These are phyloP conservation scores for Nemania sp. DNA, from an alignment of 2,329 filamentous ascomycete genomes.

Conservation along the genomic window DNA sequence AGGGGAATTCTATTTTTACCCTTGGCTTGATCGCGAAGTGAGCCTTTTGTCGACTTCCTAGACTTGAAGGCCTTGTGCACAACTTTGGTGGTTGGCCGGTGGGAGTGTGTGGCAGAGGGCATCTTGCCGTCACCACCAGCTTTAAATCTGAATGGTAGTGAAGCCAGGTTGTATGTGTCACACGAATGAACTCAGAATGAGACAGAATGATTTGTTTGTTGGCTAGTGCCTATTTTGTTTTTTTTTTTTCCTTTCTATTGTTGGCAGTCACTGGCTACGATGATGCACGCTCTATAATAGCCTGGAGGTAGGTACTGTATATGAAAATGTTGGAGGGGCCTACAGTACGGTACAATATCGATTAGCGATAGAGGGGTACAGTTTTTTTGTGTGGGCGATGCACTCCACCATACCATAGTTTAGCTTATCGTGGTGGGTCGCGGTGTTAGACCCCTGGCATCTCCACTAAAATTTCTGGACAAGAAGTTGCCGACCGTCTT, in stretches of 20 bases:
- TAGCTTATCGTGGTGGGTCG: constrained; percentile 31
- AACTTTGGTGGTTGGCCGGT: constrained; percentile 91
- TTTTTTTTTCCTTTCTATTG: neutral
- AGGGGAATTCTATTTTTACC: constrained; percentile 55
- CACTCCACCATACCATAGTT: neutral
- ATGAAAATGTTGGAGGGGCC: constrained; percentile 40
- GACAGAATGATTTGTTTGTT: neutral
- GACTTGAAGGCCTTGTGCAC: constrained; percentile 93
- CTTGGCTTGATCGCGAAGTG: constrained; percentile 86
- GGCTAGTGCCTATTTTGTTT: neutral
- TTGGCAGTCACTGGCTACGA: neutral
- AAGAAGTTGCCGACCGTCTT: constrained; percentile 6
- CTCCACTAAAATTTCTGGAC: constrained; percentile 41
- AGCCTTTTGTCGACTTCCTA: constrained; percentile 87
- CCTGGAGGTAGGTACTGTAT: neutral
- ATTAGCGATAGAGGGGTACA: constrained; percentile 41
- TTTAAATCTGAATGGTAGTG: constrained; percentile 89
- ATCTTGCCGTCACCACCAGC: constrained; percentile 79
- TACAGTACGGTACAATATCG: constrained; percentile 7
- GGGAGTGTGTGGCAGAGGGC: constrained; percentile 83
- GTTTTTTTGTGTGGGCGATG: constrained; percentile 37
- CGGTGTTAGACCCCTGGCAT: constrained; percentile 18
- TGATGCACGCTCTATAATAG: neutral
- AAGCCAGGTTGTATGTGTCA: constrained; percentile 66
- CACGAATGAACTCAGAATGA: neutral